These are phyloP conservation scores for Dactylellina drechsleri DNA, from an alignment of 2,329 filamentous ascomycete species.

Conservation along the genomic window DNA sequence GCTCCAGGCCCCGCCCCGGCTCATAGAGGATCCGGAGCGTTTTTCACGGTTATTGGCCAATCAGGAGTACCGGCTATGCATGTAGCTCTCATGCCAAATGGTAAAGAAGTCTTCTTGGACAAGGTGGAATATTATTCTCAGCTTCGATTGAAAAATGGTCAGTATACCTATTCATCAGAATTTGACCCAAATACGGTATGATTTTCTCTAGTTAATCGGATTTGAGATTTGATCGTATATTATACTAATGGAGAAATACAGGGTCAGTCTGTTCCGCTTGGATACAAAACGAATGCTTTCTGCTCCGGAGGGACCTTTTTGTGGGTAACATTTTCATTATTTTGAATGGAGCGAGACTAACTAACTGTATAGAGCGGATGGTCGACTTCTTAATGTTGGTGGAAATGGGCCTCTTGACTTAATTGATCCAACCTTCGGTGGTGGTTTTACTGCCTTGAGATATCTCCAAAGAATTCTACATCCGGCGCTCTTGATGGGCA, in stretches of 20 bases:
- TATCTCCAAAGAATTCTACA: constrained; percentile 65
- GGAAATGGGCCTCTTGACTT: constrained; percentile 69
- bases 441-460: constrained; percentile 70
- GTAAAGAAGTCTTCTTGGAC: constrained; percentile 71
- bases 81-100: constrained; percentile 70
- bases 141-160: constrained; percentile 66
- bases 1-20: constrained; percentile 62
- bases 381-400: constrained; percentile 68
- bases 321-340: constrained; percentile 3
- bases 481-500: constrained; percentile 65
- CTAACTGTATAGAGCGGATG: constrained; percentile 63
- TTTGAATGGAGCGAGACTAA: not conserved
- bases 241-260: constrained; percentile 22
- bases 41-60: constrained; percentile 66
- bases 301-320: constrained; percentile 71
- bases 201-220: constrained; percentile 65
- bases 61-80: constrained; percentile 74
- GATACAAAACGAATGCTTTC: constrained; percentile 69
- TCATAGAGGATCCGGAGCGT: constrained; percentile 58
- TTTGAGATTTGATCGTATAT: not conserved
- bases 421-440: constrained; percentile 69
- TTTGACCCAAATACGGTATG: constrained; percentile 67
- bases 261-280: constrained; percentile 45
- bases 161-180: constrained; percentile 71
- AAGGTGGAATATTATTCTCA: constrained; percentile 73